Evolutionary conservation across 1,284 basidiomycete species (phyloP).

Genomic region (Psilocybe mexicana): DNA sequence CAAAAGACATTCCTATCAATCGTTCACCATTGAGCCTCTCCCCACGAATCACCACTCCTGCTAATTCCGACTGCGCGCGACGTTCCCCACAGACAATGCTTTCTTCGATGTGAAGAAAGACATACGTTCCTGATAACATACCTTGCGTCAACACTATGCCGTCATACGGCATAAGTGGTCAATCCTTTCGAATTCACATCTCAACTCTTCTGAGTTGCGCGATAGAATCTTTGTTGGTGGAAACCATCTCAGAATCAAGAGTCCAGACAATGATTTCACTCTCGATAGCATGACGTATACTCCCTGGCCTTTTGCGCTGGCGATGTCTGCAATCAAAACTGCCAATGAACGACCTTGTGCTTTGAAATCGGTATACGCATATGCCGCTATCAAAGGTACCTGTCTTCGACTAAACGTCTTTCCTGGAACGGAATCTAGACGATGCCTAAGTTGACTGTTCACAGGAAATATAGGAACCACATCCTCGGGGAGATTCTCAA

Average conservation of each 20-base stretch:
- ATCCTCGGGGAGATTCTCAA: conserved; percentile 4
- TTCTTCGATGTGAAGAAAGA: too few relatives aligned
- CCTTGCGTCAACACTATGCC: too few relatives aligned
- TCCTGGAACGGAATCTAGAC: not conserved
- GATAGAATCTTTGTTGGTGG: not conserved
- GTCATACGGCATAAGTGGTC: not conserved
- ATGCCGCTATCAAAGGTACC: not conserved
- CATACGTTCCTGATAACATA: too few relatives aligned
- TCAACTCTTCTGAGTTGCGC: not conserved
- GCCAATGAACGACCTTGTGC: not conserved
- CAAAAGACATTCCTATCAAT: too few relatives aligned
- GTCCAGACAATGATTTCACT: not conserved
- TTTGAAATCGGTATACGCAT: conserved; percentile 4
- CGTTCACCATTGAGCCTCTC: too few relatives aligned
- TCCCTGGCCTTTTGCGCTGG: not conserved
- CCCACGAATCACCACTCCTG: too few relatives aligned
- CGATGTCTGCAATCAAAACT: not conserved
- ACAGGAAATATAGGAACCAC: conserved; percentile 14
- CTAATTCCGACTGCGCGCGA: too few relatives aligned
- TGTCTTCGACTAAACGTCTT: not conserved
- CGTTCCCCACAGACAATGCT: too few relatives aligned
- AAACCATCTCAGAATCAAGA: conserved; percentile 2
- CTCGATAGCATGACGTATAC: conserved; percentile 1
- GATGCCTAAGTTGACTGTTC: not conserved
- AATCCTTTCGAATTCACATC: not conserved